phyloP scores from a whole-genome alignment of 257 asterid species.

The Solanum corneliomulleri region DNA sequence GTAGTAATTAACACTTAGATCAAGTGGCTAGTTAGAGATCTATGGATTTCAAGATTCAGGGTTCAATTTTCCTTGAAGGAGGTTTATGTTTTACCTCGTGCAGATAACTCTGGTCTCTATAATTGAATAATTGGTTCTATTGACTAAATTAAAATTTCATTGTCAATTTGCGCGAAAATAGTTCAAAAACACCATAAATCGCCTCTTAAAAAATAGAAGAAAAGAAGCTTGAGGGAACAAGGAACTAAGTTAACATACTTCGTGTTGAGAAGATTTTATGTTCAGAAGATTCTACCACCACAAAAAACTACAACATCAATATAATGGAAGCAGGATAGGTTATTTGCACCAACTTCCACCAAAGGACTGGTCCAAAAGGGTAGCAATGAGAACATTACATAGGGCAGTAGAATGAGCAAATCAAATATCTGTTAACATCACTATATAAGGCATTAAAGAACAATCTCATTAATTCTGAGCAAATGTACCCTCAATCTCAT shows the following conservation, averaged over 20 bases:
- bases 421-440: neutral
- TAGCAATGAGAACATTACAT: neutral
- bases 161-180: neutral
- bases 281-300: neutral
- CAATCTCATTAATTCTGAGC: neutral
- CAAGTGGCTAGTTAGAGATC: neutral
- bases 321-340: neutral
- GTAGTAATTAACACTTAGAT: neutral
- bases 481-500: neutral
- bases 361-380: neutral
- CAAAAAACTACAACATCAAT: neutral
- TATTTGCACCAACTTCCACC: neutral
- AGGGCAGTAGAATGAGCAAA: neutral
- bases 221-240: neutral
- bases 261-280: neutral
- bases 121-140: neutral
- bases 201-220: neutral
- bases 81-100: neutral
- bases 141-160: neutral
- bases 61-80: neutral
- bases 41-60: neutral
- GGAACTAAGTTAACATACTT: neutral
- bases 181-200: neutral
- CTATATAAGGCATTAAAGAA: neutral
- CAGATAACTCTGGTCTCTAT: neutral